These are phyloP conservation scores for Cordyceps farinosa DNA, from an alignment of 2,329 filamentous ascomycete species.

Conservation along the genomic window DNA sequence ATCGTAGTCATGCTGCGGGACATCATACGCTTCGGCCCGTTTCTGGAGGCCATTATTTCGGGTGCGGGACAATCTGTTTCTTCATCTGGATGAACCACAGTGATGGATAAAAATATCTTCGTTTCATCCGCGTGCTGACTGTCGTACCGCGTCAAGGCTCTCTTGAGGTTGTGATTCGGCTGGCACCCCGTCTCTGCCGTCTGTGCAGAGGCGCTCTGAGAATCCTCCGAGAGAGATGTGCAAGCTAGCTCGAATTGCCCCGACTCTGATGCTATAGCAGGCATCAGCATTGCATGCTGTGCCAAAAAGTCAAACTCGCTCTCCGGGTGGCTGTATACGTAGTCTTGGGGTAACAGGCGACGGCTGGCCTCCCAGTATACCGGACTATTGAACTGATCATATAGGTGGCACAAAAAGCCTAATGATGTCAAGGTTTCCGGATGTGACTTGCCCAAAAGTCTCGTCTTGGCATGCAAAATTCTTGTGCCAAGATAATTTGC, in stretches of 20 bases:
- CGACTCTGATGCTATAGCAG: not conserved
- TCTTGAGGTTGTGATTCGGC: not conserved
- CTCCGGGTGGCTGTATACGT: not conserved
- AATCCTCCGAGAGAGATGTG: not conserved
- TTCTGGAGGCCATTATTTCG: not conserved
- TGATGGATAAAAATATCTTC: not conserved
- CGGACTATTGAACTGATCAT: too few relatives aligned
- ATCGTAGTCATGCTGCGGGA: constrained; percentile 1
- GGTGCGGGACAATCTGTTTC: not conserved
- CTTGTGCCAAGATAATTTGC: not conserved
- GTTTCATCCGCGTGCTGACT: not conserved
- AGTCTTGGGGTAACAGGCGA: not conserved
- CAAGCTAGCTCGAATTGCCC: not conserved
- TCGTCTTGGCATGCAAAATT: not conserved
- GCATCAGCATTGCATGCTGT: not conserved
- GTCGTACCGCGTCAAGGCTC: constrained; percentile 1
- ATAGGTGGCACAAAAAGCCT: not conserved
- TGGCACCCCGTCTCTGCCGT: not conserved
- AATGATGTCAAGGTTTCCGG: not conserved
- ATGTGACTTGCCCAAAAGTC: not conserved
- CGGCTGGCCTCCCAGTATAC: not conserved
- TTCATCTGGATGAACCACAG: not conserved
- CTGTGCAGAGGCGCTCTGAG: not conserved
- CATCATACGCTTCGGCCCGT: not conserved
- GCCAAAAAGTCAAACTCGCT: not conserved